These are phyloP conservation scores for Neofusicoccum sp. DNA, from an alignment of 2,329 filamentous ascomycete genomes.

Conservation along the genomic window DNA sequence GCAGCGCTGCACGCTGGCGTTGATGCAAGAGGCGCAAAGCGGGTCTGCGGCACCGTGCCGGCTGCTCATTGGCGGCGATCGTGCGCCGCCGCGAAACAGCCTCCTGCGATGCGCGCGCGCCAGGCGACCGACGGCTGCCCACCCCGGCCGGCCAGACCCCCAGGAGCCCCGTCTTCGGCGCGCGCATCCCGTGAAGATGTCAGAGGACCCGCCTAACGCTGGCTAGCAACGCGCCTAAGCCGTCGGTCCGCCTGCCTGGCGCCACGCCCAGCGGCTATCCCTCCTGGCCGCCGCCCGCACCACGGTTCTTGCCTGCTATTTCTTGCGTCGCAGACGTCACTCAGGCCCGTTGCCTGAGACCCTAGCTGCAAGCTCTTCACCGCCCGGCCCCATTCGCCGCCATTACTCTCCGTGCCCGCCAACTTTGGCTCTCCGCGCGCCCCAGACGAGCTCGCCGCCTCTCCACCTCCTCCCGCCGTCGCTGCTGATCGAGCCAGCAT, in stretches of 20 bases:
- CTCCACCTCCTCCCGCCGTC: slow-evolving; percentile 1
- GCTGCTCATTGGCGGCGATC: slow-evolving; percentile 8
- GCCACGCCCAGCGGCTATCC: neutral
- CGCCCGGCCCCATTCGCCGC: neutral
- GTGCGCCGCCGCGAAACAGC: slow-evolving; percentile 12
- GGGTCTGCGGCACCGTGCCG: neutral
- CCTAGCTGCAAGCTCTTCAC: neutral
- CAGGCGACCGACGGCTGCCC: slow-evolving; percentile 8
- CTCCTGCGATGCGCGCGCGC: slow-evolving; percentile 1
- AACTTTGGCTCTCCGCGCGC: neutral
- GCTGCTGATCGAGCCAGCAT: slow-evolving; percentile 13
- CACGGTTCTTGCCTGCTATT: slow-evolving; percentile 3
- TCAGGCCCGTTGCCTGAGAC: neutral
- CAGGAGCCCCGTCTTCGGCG: slow-evolving; percentile 7
- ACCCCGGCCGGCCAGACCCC: neutral
- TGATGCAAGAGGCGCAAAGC: slow-evolving; percentile 19
- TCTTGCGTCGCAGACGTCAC: slow-evolving; percentile 13
- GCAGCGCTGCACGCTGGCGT: slow-evolving; percentile 13
- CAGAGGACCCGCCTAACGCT: neutral
- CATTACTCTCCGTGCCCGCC: neutral
- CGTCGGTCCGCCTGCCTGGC: neutral
- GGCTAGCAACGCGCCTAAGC: neutral
- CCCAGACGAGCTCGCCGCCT: slow-evolving; percentile 6
- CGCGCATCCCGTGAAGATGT: slow-evolving; percentile 3
- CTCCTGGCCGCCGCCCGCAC: neutral